Conservation (phyloP, 164 flowering plant species). For the Aristolochia californica region DNA sequence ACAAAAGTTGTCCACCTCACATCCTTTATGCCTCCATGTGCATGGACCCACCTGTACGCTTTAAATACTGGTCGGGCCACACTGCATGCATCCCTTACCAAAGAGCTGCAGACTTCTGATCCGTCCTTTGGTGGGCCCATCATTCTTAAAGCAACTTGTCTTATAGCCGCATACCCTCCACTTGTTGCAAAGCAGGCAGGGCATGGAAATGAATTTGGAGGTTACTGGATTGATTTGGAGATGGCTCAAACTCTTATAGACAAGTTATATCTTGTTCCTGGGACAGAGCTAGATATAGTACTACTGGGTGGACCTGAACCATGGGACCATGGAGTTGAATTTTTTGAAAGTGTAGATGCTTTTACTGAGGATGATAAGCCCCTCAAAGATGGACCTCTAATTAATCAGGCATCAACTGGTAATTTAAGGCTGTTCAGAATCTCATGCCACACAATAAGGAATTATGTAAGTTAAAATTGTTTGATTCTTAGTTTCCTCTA, state of each 20-base stretch:
- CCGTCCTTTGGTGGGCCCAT: conserved; percentile 27
- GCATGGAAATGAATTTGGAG: conserved; percentile 84
- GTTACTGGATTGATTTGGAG: conserved; percentile 56
- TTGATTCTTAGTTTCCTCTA: not conserved
- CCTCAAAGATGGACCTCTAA: conserved; percentile 27
- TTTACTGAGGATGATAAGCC: conserved; percentile 23
- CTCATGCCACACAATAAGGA: conserved; percentile 45
- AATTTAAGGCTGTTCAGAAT: conserved; percentile 34
- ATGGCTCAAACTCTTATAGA: conserved; percentile 25
- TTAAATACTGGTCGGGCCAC: conserved; percentile 47
- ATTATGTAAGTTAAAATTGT: conserved; percentile 38
- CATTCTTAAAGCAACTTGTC: conserved; percentile 46
- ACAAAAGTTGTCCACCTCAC: conserved; percentile 6
- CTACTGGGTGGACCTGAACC: conserved; percentile 81
- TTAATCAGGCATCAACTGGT: conserved; percentile 21
- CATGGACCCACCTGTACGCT: conserved; percentile 60
- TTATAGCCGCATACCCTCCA: conserved; percentile 60
- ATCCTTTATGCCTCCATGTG: conserved; percentile 53
- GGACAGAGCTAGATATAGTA: conserved; percentile 51
- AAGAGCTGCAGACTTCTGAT: conserved; percentile 35
- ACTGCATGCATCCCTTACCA: conserved; percentile 61
- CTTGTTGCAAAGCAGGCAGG: conserved; percentile 51
- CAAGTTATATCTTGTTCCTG: conserved; percentile 61
- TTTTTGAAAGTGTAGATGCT: conserved; percentile 41
- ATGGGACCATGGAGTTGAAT: conserved; percentile 59